A percentile compares a stretch with the other conserved stretches of the same genome.
phyloP scores from a whole-genome alignment of 2,329 filamentous ascomycete species.

The Ilyonectria mors-panacis region DNA sequence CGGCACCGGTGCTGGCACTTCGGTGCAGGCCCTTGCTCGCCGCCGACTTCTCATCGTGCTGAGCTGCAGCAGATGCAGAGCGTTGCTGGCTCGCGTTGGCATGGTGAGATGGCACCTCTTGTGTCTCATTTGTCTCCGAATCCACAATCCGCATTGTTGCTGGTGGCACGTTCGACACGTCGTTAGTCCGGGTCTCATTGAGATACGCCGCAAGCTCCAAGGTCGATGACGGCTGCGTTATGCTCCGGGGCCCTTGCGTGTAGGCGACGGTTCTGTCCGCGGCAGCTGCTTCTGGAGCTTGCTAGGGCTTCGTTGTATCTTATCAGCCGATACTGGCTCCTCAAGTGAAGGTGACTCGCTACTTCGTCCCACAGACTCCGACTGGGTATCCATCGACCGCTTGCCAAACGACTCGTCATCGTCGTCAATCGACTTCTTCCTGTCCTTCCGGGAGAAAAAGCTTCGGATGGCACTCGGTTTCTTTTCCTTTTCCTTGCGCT shows the following conservation, averaged over 20 bases:
- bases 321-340: constrained; percentile 64
- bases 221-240: constrained; percentile 51
- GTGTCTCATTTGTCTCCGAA: constrained; percentile 61
- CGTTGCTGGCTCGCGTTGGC: constrained; percentile 51
- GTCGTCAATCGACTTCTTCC: constrained; percentile 69
- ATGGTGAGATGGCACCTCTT: constrained; percentile 53
- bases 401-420: constrained; percentile 75
- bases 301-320: constrained; percentile 70
- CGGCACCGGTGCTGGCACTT: constrained; percentile 55
- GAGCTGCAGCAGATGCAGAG: constrained; percentile 53
- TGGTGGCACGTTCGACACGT: constrained; percentile 69
- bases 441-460: constrained; percentile 75
- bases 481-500: constrained; percentile 81
- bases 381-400: constrained; percentile 70
- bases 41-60: constrained; percentile 56
- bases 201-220: constrained; percentile 61
- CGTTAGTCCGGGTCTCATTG: constrained; percentile 63
- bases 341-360: constrained; percentile 58
- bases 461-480: constrained; percentile 71
- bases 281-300: constrained; percentile 81
- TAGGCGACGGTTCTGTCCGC: constrained; percentile 63
- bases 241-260: constrained; percentile 55
- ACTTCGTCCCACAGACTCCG: constrained; percentile 55
- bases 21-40: constrained; percentile 43
- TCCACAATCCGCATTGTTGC: constrained; percentile 73